A percentile compares a stretch with the other conserved stretches of the same genome.
These are phyloP conservation scores for Eucalyptus marginata DNA, from an alignment of 345 rosid genomes.

Conservation along the genomic window DNA sequence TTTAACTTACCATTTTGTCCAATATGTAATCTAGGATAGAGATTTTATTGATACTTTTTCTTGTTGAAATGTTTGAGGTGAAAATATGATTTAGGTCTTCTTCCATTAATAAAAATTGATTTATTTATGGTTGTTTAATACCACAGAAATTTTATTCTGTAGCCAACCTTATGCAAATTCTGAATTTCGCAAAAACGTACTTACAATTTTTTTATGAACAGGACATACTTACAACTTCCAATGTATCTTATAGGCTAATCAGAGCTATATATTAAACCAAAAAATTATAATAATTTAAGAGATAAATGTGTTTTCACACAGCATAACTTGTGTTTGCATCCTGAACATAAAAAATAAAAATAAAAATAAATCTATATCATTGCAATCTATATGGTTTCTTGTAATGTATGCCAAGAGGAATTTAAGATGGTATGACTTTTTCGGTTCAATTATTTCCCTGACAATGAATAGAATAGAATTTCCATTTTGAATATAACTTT, in stretches of 20 bases:
- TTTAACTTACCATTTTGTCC: neutral
- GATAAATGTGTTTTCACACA: neutral
- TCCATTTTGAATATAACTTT: neutral
- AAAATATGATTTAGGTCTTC: neutral
- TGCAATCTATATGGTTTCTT: neutral
- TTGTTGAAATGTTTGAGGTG: neutral
- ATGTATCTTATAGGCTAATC: neutral
- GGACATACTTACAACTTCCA: neutral
- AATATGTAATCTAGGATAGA: neutral
- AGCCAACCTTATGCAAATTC: neutral
- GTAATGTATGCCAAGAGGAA: neutral
- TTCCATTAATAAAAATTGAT: neutral
- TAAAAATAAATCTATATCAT: neutral
- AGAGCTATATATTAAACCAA: neutral
- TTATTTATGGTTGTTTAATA: neutral
- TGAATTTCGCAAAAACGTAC: neutral
- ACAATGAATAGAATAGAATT: neutral
- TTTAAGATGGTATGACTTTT: neutral
- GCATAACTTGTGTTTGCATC: neutral
- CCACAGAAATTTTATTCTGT: neutral
- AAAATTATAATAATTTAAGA: neutral
- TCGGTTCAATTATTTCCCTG: neutral
- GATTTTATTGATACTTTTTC: neutral
- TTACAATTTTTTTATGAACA: neutral
- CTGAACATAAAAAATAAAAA: neutral